These are phyloP conservation scores for Neurospora sp. DNA, from an alignment of 495 filamentous ascomycete species.

Conservation along the genomic window DNA sequence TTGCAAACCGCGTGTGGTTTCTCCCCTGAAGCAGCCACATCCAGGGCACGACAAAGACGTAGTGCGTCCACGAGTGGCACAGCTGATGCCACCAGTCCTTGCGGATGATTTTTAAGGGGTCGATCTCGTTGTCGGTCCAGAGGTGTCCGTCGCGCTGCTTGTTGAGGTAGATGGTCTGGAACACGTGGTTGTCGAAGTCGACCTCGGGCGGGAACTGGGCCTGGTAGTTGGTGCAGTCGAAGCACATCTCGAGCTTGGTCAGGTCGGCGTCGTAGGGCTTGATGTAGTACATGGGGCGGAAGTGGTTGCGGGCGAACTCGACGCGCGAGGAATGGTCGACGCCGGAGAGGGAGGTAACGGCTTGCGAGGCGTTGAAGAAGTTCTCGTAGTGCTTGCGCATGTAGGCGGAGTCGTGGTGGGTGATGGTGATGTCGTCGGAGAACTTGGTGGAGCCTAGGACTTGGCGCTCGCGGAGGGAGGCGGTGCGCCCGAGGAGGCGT, in stretches of 20 bases:
- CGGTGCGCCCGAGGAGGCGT: slow-evolving; percentile 49
- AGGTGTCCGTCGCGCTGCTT: slow-evolving; percentile 47
- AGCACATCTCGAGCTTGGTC: slow-evolving; percentile 74
- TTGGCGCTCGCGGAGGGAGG: slow-evolving; percentile 52
- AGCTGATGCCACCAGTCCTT: slow-evolving; percentile 82
- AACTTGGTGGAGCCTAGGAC: slow-evolving; percentile 69
- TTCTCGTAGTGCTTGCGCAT: slow-evolving; percentile 70
- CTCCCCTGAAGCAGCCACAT: slow-evolving; percentile 74
- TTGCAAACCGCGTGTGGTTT: slow-evolving; percentile 57
- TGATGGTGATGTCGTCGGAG: slow-evolving; percentile 76
- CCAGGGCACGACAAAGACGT: slow-evolving; percentile 62
- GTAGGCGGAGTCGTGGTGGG: slow-evolving; percentile 66
- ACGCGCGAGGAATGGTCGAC: slow-evolving; percentile 23
- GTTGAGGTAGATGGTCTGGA: slow-evolving; percentile 78
- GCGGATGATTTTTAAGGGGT: slow-evolving; percentile 55
- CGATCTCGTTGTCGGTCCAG: slow-evolving; percentile 66
- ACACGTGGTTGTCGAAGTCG: slow-evolving; percentile 50
- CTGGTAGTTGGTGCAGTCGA: slow-evolving; percentile 80
- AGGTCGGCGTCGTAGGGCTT: slow-evolving; percentile 54
- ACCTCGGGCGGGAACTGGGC: slow-evolving; percentile 56
- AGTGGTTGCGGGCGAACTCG: slow-evolving; percentile 24
- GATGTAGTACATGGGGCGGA: slow-evolving; percentile 75
- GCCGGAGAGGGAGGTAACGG: slow-evolving; percentile 15
- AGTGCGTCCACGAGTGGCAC: slow-evolving; percentile 73
- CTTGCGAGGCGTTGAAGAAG: slow-evolving; percentile 38